phyloP scores from a whole-genome alignment of 2,329 filamentous ascomycete genomes.

The Arthrobotrys pseudoclavata region DNA sequence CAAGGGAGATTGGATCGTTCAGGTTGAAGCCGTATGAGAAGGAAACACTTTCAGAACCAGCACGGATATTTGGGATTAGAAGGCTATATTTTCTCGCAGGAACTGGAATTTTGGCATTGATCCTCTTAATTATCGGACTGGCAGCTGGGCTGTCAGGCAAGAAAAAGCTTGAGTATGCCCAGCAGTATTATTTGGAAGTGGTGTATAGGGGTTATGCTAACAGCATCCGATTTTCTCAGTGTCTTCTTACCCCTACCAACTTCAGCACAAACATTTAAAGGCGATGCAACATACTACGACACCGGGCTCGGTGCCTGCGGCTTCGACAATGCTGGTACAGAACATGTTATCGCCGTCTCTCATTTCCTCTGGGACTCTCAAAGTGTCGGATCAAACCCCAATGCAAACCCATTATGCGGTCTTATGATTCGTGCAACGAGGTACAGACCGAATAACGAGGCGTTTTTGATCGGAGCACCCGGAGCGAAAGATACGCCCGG shows the following conservation, averaged over 20 bases:
- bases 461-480: conserved; percentile 36
- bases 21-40: conserved; percentile 52
- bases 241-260: conserved; percentile 49
- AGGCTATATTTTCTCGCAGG: conserved; percentile 32
- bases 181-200: not conserved
- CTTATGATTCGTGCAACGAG: conserved; percentile 75
- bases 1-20: conserved; percentile 37
- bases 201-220: not conserved
- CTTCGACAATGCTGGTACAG: conserved; percentile 69
- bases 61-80: conserved; percentile 49
- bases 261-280: conserved; percentile 64
- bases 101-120: conserved; percentile 33
- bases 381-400: conserved; percentile 71
- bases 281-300: conserved; percentile 78
- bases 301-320: conserved; percentile 80
- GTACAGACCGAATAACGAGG: conserved; percentile 65
- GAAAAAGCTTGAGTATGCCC: conserved; percentile 42
- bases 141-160: conserved; percentile 41
- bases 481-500: conserved; percentile 64
- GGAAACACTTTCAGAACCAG: conserved; percentile 50
- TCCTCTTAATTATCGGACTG: conserved; percentile 51
- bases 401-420: conserved; percentile 77
- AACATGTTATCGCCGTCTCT: conserved; percentile 77
- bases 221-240: conserved; percentile 1
- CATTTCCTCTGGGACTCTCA: conserved; percentile 76